phyloP scores from a whole-genome alignment of 345 rosid genomes.

The Eucalyptus decipiens region DNA sequence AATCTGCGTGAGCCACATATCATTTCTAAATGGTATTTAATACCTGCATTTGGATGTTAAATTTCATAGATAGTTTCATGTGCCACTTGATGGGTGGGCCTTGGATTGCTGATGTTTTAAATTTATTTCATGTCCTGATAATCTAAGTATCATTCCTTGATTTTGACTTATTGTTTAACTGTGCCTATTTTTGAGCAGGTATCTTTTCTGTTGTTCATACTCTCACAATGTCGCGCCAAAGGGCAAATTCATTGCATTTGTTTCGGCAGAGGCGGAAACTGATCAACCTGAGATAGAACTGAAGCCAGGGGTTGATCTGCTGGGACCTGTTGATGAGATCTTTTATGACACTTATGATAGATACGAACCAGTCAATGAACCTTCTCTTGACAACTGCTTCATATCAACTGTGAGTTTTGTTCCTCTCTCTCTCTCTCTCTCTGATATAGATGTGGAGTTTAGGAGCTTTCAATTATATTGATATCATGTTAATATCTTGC shows the following conservation, averaged over 20 bases:
- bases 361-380: slow-evolving; percentile 78
- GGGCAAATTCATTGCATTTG: slow-evolving; percentile 90
- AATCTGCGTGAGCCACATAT: background rate
- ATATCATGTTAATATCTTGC: background rate
- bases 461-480: background rate
- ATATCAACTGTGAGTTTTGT: slow-evolving; percentile 60
- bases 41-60: background rate
- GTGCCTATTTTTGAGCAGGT: slow-evolving; percentile 28
- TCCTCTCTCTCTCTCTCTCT: background rate
- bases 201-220: slow-evolving; percentile 89
- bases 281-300: slow-evolving; percentile 66
- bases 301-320: slow-evolving; percentile 73
- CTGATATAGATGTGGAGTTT: background rate
- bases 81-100: background rate
- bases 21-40: background rate
- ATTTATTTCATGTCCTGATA: background rate
- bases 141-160: background rate
- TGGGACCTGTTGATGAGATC: slow-evolving; percentile 77
- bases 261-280: slow-evolving; percentile 89
- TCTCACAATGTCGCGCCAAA: slow-evolving; percentile 91
- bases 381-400: slow-evolving; percentile 83
- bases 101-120: background rate
- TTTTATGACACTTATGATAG: slow-evolving; percentile 68
- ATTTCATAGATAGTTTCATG: background rate
- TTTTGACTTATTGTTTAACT: background rate